Conservation (phyloP, 208 protist genomes). For the Strigomonas oncopelti region DNA sequence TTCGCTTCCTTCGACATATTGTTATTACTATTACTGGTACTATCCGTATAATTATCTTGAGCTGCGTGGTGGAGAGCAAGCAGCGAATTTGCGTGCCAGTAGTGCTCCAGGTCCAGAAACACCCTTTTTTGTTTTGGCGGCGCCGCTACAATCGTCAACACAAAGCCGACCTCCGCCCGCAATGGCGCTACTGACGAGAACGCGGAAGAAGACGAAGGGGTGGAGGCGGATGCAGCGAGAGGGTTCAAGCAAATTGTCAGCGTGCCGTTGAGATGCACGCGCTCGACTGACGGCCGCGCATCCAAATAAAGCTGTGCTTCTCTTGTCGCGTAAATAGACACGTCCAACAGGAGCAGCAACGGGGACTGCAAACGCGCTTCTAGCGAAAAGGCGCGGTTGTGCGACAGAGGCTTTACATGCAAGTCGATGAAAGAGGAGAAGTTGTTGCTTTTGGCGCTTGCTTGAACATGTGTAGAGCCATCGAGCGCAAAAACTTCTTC, state of each 20-base stretch:
- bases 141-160: constrained; percentile 33
- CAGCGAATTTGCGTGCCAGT: constrained; percentile 57
- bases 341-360: background rate
- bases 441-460: no score
- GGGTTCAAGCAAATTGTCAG: background rate
- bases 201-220: no score
- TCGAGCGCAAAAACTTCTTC: no score
- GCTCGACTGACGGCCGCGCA: background rate
- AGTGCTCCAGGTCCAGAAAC: constrained; percentile 94
- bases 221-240: no score
- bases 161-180: constrained; percentile 26
- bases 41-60: no score
- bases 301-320: background rate
- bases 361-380: no score
- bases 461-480: no score
- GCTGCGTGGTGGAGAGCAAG: background rate
- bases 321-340: background rate
- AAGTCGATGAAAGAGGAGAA: no score
- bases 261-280: background rate
- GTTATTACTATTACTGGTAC: no score
- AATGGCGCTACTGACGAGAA: background rate
- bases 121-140: constrained; percentile 82
- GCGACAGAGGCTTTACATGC: no score
- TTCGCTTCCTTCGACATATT: no score
- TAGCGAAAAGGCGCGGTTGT: no score